Percentiles rank a stretch among this genome's conserved stretches.
phyloP scores from a whole-genome alignment of 1,139 yeast genomes.

The Citeromyces hawaiiensis region DNA sequence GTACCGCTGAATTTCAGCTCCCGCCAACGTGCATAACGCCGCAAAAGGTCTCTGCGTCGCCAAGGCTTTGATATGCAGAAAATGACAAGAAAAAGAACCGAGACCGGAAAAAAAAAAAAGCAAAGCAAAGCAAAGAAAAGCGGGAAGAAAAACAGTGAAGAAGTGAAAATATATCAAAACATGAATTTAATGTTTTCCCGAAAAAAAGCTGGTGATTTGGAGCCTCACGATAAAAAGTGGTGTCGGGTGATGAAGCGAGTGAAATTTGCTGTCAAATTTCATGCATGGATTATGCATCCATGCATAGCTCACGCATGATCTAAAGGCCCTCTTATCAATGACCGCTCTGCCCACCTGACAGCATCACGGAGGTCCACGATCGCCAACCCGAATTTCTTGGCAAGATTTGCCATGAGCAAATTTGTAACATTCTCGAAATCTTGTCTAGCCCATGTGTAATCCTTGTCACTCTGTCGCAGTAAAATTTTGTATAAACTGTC shows the following conservation, averaged over 20 bases:
- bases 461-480: neutral
- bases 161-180: too few relatives aligned
- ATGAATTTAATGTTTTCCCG: too few relatives aligned
- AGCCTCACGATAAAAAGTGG: too few relatives aligned
- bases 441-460: neutral
- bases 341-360: neutral
- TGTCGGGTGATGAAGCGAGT: too few relatives aligned
- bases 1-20: too few relatives aligned
- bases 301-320: neutral
- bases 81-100: neutral
- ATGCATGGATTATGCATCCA: neutral
- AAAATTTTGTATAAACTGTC: neutral
- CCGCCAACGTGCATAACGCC: neutral
- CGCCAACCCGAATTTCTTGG: neutral
- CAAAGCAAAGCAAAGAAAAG: neutral
- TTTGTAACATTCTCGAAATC: neutral
- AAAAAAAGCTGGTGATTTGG: too few relatives aligned
- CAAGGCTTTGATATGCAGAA: neutral
- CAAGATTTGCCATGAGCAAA: neutral
- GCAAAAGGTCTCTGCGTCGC: neutral
- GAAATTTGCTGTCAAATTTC: neutral
- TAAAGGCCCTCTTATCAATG: neutral
- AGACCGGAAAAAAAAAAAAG: neutral
- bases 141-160: too few relatives aligned
- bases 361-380: neutral